Base-by-base conservation (phyloP, 129 eudicot genomes). In the Lactuca saligna region DNA sequence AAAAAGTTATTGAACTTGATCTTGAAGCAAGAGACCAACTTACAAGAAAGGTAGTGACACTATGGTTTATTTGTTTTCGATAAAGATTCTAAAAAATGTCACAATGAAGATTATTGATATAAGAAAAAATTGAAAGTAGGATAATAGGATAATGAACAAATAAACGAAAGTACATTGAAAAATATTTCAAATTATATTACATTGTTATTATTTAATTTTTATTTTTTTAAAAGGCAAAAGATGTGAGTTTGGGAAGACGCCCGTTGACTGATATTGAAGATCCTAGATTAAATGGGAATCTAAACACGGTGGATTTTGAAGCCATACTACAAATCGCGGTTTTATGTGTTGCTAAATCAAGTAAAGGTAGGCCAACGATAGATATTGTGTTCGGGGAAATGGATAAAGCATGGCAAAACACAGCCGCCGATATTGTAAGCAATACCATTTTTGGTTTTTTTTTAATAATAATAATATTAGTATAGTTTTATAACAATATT, bases 1-100 rank as follows among this genome's bases (percentile, higher is more conserved):
- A 83, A 54, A 86, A 81, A 58, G 96, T 89, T 32, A 86, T 89
- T 32, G 92, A 86, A 61, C 82, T 89, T 10, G 96, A 89, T 70
- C 82, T 89, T 16, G 96, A 79, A 53, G 89, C 91, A 33, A 72
- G 89, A 79, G 92, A 86, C 56, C 96, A 86, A 66, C 87, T 89
- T 42, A 86, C 87, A 4, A 81, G 86, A 79, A 89, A 89, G 87
- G 91, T 88, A 25, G 29, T 25, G 20, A 77, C 3, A 54, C 44
- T 32, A 3, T 46, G n/a, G n/a, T 46, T 46, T 2, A 46, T 46
- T 46, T 46, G n/a, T 46, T 46, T 4, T 25, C 29, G 5, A 46
- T 46, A 46, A 11, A 46, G 12, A 46, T 25, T 25, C 29, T 25
- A 25, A 25, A 25, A 25, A 25, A 0, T 25, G 1, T 25, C 1